These are phyloP conservation scores for Geosiphon pyriformis DNA, from an alignment of 192 early-diverging fungal species.

Conservation along the genomic window DNA sequence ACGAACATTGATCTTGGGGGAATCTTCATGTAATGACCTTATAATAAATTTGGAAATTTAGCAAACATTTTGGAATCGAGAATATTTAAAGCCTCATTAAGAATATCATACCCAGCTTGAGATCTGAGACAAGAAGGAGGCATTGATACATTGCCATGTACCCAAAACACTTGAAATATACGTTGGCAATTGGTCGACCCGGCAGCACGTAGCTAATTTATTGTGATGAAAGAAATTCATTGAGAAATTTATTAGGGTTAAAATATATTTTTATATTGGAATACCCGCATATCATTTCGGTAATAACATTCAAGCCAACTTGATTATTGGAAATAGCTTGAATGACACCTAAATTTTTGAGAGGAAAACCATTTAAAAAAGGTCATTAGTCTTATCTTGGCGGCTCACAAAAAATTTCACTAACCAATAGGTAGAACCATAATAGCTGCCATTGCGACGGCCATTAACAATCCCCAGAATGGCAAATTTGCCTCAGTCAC, in stretches of 20 bases:
- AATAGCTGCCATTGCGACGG: slow-evolving; percentile 33
- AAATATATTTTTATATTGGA: slow-evolving; percentile 13
- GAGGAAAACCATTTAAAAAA: slow-evolving; percentile 51
- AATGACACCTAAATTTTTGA: slow-evolving; percentile 67
- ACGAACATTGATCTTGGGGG: slow-evolving; percentile 60
- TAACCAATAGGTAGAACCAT: slow-evolving; percentile 51
- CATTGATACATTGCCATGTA: slow-evolving; percentile 64
- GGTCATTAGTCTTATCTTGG: slow-evolving; percentile 26
- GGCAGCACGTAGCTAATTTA: slow-evolving; percentile 62
- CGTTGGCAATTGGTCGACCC: slow-evolving; percentile 46
- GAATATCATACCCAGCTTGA: slow-evolving; percentile 57
- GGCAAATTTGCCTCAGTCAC: slow-evolving; percentile 37
- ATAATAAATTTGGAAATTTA: background rate
- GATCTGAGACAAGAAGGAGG: slow-evolving; percentile 59
- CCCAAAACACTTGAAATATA: slow-evolving; percentile 55
- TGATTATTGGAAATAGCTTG: slow-evolving; percentile 50
- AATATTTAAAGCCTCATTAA: background rate
- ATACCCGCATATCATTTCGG: slow-evolving; percentile 57
- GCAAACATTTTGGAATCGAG: background rate
- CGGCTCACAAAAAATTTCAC: background rate
- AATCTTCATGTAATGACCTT: slow-evolving; percentile 67
- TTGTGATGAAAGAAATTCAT: slow-evolving; percentile 48
- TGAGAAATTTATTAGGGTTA: slow-evolving; percentile 35
- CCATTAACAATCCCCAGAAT: slow-evolving; percentile 47
- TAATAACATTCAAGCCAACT: slow-evolving; percentile 50